Conservation (phyloP, 495 filamentous ascomycete species). For the Letharia columbiana region DNA sequence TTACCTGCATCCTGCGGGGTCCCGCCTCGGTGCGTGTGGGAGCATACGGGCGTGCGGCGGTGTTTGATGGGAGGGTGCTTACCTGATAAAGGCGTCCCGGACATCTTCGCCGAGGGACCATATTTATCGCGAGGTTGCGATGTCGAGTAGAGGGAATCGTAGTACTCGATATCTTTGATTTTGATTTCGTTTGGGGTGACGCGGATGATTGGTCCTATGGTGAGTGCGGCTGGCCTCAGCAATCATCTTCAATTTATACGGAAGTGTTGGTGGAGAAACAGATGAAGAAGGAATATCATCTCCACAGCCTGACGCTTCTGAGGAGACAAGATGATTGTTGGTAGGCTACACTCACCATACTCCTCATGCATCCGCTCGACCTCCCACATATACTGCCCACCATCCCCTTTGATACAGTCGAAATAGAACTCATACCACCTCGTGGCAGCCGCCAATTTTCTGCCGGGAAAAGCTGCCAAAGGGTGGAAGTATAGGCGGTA, state of each 20-base stretch:
- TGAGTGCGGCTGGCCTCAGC: neutral
- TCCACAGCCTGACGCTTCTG: neutral
- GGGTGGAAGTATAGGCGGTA: neutral
- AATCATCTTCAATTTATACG: neutral
- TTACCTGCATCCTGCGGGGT: neutral
- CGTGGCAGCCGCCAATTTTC: neutral
- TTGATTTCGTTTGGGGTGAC: neutral
- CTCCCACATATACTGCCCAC: neutral
- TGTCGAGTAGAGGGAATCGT: neutral
- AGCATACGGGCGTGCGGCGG: neutral
- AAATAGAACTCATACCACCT: neutral
- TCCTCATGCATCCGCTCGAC: neutral
- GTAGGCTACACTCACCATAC: neutral
- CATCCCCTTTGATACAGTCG: neutral
- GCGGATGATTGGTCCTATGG: neutral
- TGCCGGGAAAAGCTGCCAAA: neutral
- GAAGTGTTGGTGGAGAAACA: neutral
- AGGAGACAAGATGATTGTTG: neutral
- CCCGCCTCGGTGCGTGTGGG: neutral
- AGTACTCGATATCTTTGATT: neutral
- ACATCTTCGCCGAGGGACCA: neutral
- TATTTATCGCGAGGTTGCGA: neutral
- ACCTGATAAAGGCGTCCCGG: neutral
- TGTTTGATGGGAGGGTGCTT: neutral
- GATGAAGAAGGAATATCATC: neutral